Evolutionary conservation across 78 protist genomes (phyloP).

Genomic region (Dictyostelium firmibasis): DNA sequence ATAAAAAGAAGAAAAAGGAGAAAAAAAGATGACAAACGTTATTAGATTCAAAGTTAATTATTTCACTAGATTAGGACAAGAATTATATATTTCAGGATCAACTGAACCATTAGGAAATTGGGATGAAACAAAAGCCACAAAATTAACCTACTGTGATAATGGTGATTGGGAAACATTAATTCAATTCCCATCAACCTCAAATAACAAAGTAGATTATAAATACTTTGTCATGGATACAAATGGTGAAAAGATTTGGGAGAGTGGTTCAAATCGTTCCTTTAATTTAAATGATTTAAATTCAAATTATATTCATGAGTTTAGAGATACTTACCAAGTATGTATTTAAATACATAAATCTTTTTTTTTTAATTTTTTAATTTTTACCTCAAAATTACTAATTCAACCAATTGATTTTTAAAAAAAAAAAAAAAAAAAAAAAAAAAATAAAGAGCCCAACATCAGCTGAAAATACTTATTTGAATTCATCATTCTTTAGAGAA

Average conservation of each 20-base stretch:
- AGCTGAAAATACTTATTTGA: conserved; percentile 41
- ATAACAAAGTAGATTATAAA: conserved; percentile 51
- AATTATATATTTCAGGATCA: conserved; percentile 47
- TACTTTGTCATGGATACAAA: conserved; percentile 65
- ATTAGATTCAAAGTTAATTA: conserved; percentile 71
- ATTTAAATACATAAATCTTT: no score
- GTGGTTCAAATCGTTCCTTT: conserved; percentile 41
- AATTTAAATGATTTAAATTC: conserved; percentile 28
- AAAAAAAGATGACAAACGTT: not conserved
- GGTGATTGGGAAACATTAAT: conserved; percentile 62
- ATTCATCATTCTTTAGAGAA: conserved; percentile 50
- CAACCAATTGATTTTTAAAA: not conserved
- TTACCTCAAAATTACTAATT: not conserved
- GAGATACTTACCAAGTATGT: conserved; percentile 62
- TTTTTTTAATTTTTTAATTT: not conserved
- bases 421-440: not conserved
- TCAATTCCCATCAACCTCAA: not conserved
- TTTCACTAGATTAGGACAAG: conserved; percentile 69
- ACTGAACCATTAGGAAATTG: conserved; percentile 29
- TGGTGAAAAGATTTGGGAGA: conserved; percentile 62
- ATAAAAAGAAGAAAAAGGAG: not conserved
- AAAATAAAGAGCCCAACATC: conserved; percentile 50
- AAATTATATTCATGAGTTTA: conserved; percentile 38
- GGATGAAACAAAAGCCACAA: conserved; percentile 22
- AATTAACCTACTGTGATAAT: conserved; percentile 56